phyloP scores from a whole-genome alignment of 768 basidiomycete genomes.

The Lyophyllum decastes region DNA sequence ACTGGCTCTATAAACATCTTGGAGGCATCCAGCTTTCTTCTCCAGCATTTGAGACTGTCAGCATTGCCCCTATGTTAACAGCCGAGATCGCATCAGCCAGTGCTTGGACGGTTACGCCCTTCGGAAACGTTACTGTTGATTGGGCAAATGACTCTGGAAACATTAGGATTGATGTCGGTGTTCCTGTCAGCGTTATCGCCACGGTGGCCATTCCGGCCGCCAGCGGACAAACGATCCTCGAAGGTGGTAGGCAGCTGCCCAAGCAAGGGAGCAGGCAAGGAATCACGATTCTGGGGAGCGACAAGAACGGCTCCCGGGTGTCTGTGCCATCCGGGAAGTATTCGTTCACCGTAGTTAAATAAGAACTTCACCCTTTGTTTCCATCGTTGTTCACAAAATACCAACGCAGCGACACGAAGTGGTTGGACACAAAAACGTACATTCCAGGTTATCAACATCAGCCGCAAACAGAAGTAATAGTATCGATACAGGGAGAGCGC shows the following conservation, averaged over 20 bases:
- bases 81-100: conserved; percentile 17
- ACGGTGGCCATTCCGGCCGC: conserved; percentile 18
- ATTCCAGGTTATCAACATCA: not conserved
- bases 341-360: conserved; percentile 13
- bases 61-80: conserved; percentile 22
- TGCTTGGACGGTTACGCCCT: conserved; percentile 29
- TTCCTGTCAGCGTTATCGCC: conserved; percentile 27
- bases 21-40: conserved; percentile 26
- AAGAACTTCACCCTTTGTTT: not conserved
- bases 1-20: conserved; percentile 30
- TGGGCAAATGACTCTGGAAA: conserved; percentile 16
- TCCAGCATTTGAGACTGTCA: conserved; percentile 25
- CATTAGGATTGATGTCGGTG: conserved; percentile 17
- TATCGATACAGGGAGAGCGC: not conserved
- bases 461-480: not conserved
- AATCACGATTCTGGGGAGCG: not conserved
- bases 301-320: conserved; percentile 1
- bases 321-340: conserved; percentile 18
- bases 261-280: conserved; percentile 2
- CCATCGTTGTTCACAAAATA: not conserved
- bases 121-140: conserved; percentile 28
- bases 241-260: conserved; percentile 13
- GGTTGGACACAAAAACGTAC: not conserved
- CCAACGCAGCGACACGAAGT: no score
- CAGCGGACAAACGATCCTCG: conserved; percentile 2